Conservation (phyloP, 768 basidiomycete genomes). For the Cytidiella melzeri region DNA sequence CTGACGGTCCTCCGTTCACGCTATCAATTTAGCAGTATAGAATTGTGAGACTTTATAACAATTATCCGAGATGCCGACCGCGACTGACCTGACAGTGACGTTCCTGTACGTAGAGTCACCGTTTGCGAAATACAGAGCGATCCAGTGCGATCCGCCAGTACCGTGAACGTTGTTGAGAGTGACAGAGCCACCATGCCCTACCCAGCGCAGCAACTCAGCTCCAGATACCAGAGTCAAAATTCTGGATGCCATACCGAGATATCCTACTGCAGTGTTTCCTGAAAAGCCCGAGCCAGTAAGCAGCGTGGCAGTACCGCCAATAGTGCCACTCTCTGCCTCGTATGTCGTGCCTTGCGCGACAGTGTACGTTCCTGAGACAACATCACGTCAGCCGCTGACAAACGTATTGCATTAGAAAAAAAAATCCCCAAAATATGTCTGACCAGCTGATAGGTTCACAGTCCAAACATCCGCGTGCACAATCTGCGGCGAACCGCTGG, state of each 20-base stretch:
- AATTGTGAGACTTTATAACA: too few species aligned
- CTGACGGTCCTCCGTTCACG: slow-evolving; percentile 49
- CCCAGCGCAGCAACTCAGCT: not conserved
- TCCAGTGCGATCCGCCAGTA: slow-evolving; percentile 46
- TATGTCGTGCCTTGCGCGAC: slow-evolving; percentile 47
- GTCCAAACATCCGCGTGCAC: slow-evolving; percentile 54
- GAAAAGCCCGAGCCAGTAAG: slow-evolving; percentile 42
- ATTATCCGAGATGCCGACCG: not conserved
- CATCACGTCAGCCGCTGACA: not conserved
- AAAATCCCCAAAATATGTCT: slow-evolving; percentile 2
- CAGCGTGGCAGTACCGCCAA: slow-evolving; percentile 41
- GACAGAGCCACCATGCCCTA: slow-evolving; percentile 52
- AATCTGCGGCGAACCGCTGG: slow-evolving; percentile 46
- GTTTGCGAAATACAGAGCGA: slow-evolving; percentile 56
- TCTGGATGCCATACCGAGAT: slow-evolving; percentile 35
- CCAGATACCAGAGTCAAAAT: not conserved
- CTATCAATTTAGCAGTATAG: slow-evolving; percentile 26
- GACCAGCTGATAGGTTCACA: slow-evolving; percentile 40
- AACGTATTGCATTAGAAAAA: not conserved
- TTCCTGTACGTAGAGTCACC: slow-evolving; percentile 55
- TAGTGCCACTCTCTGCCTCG: slow-evolving; percentile 47
- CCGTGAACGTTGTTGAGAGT: slow-evolving; percentile 53
- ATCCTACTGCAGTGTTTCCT: slow-evolving; percentile 48
- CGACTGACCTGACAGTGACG: slow-evolving; percentile 47
- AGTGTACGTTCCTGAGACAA: slow-evolving; percentile 36